These are phyloP conservation scores for Aspergillus amoenus DNA, from an alignment of 2,329 filamentous ascomycete genomes.

Conservation along the genomic window DNA sequence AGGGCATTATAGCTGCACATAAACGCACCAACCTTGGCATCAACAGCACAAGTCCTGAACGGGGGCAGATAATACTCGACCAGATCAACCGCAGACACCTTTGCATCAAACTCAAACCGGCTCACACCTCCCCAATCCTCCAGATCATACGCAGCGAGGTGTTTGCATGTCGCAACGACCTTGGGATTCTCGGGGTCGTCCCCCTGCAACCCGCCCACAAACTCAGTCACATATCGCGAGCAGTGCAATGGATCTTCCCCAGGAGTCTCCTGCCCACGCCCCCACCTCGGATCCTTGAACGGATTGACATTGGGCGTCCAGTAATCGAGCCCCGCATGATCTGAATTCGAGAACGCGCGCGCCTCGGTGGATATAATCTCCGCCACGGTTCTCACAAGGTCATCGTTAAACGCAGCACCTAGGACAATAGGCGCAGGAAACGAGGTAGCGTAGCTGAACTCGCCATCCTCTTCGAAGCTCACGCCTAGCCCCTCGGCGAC, in stretches of 20 bases:
- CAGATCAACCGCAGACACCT: not conserved
- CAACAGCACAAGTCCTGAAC: not conserved
- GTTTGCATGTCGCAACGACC: not conserved
- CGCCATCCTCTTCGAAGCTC: not conserved
- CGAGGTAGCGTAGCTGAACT: not conserved
- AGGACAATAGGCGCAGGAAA: not conserved
- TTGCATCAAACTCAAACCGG: not conserved
- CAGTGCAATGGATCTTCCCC: not conserved
- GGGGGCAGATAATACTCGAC: not conserved
- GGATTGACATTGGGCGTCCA: not conserved
- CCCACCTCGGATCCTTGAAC: not conserved
- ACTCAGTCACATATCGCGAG: not conserved
- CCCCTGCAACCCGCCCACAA: not conserved
- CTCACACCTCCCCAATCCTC: not conserved
- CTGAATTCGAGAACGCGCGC: not conserved
- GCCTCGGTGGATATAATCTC: not conserved
- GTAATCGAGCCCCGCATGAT: not conserved
- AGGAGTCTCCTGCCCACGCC: not conserved
- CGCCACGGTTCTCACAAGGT: not conserved
- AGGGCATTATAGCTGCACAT: conserved; percentile 2
- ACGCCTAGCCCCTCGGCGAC: not conserved
- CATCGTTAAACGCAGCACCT: not conserved
- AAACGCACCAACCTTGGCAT: not conserved
- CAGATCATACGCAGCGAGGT: not conserved
- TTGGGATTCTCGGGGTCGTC: not conserved